Evolutionary conservation across 2,329 filamentous ascomycete genomes (phyloP).

Genomic region (Fusarium sp.): DNA sequence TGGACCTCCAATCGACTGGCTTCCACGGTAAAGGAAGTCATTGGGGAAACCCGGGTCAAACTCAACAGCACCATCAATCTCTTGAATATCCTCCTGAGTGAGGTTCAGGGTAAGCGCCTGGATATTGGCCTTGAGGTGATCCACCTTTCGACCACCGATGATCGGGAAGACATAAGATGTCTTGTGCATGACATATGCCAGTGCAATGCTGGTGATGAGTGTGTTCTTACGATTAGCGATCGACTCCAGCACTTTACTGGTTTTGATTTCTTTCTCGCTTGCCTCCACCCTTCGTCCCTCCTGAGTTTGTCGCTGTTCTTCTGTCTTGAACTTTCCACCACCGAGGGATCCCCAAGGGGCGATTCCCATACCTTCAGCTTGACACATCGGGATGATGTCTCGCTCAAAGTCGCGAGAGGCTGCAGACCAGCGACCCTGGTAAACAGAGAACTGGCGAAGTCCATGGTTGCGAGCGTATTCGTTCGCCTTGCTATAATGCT

Average conservation of each 20-base stretch:
- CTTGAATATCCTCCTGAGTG: slow-evolving; percentile 72
- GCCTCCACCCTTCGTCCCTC: slow-evolving; percentile 59
- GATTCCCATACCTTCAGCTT: slow-evolving; percentile 64
- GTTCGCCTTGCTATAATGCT: slow-evolving; percentile 67
- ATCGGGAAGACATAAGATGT: slow-evolving; percentile 81
- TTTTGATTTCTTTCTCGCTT: slow-evolving; percentile 67
- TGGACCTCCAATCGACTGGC: slow-evolving; percentile 55
- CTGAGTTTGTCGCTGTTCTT: slow-evolving; percentile 53
- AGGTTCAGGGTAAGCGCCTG: slow-evolving; percentile 75
- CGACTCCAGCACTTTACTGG: slow-evolving; percentile 63
- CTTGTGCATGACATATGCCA: slow-evolving; percentile 83
- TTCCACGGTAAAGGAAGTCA: slow-evolving; percentile 67
- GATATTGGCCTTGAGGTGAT: slow-evolving; percentile 79
- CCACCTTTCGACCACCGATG: slow-evolving; percentile 77
- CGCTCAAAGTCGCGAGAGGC: slow-evolving; percentile 58
- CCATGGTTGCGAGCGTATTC: slow-evolving; percentile 79
- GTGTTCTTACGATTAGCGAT: slow-evolving; percentile 64
- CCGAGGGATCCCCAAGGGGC: slow-evolving; percentile 72
- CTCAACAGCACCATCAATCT: slow-evolving; percentile 73
- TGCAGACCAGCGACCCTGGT: slow-evolving; percentile 61
- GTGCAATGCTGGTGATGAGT: slow-evolving; percentile 66
- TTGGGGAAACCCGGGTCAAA: slow-evolving; percentile 79
- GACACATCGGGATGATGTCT: slow-evolving; percentile 62
- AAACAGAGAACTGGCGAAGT: slow-evolving; percentile 76
- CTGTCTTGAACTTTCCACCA: slow-evolving; percentile 62